Base-by-base conservation (phyloP, 805 yeast species). In the Zygoascus biomembranicola region DNA sequence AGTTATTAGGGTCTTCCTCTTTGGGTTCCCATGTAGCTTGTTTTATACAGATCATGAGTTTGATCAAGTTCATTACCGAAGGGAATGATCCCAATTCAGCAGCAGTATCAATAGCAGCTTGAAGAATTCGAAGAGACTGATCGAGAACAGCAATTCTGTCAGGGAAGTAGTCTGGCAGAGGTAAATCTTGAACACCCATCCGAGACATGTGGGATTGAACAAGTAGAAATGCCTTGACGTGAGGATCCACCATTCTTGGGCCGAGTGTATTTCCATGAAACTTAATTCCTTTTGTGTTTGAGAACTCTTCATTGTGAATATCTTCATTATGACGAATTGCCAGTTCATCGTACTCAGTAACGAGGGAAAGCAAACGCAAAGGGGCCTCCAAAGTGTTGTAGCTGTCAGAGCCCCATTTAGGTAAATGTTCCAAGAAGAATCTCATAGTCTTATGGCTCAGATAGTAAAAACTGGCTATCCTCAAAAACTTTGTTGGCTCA, bases 271-370 rank as follows among this genome's bases (percentile, higher is more conserved):
- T 61, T 0, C 78, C 82, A 1, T 77, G 74, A 61, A 78, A 90
- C 51, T 88, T 74, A 74, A 87, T 79, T 14, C 55, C 53, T 49
- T 80, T 80, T 3, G 23, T n/a, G 56, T 81, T 81, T 1, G 95
- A 86, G 76, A 90, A 75, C 64, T 89, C 96, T 70, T 79, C 80
- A 69, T 90, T 90, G 70, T 87, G 81, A 52, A 89, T 73, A 61
- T 88, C 96, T 69, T 90, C 97, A 26, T 95, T 95, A 66, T 90
- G 97, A 57, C 97, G 77, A 1, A 94, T 87, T 1, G 97, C 92
- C 20, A 90, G 72, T 61, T 88, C 96, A 65, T 89, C 89, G 63
- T 86, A 90, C 67, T 90, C 97, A 0, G 81, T 71, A 0, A 92
- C 87, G 55, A 78, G 77, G 49, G 85, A 79, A 56, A 82, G 16